Evolutionary conservation across 2,329 filamentous ascomycete genomes (phyloP).

Genomic region (Neonectria sp.): DNA sequence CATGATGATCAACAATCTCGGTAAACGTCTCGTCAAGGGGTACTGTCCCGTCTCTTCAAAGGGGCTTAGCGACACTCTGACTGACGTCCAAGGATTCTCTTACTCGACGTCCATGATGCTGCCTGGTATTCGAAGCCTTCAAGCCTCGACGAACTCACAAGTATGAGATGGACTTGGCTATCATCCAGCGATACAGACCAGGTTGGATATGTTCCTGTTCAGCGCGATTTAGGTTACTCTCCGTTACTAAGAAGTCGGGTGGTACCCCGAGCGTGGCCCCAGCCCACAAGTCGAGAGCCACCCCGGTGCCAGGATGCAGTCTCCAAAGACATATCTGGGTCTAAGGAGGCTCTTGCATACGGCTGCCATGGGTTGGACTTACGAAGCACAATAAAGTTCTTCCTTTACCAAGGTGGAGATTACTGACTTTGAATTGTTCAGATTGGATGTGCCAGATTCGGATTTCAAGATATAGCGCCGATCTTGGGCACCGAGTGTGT

Average conservation of each 20-base stretch:
- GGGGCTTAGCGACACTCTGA: conserved; percentile 42
- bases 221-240: conserved; percentile 45
- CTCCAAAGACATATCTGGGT: conserved; percentile 44
- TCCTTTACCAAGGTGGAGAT: conserved; percentile 42
- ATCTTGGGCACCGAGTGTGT: conserved; percentile 38
- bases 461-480: conserved; percentile 38
- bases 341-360: conserved; percentile 46
- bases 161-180: conserved; percentile 17
- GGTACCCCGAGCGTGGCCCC: conserved; percentile 51
- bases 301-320: conserved; percentile 47
- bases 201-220: conserved; percentile 33
- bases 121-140: conserved; percentile 21
- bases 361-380: conserved; percentile 42
- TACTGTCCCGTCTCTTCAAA: conserved; percentile 62
- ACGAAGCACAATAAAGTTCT: conserved; percentile 35
- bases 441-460: conserved; percentile 37
- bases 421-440: conserved; percentile 32
- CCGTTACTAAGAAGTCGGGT: conserved; percentile 48
- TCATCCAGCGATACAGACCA: conserved; percentile 32
- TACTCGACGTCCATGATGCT: conserved; percentile 52
- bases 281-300: conserved; percentile 50
- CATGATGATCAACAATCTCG: conserved; percentile 72
- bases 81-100: conserved; percentile 34
- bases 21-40: conserved; percentile 71
- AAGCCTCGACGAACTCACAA: conserved; percentile 27